Percentiles rank a stretch among this genome's conserved stretches.
Evolutionary conservation across 2,329 filamentous ascomycete species (phyloP).

Genomic region (Chrysoporthe puriensis): DNA sequence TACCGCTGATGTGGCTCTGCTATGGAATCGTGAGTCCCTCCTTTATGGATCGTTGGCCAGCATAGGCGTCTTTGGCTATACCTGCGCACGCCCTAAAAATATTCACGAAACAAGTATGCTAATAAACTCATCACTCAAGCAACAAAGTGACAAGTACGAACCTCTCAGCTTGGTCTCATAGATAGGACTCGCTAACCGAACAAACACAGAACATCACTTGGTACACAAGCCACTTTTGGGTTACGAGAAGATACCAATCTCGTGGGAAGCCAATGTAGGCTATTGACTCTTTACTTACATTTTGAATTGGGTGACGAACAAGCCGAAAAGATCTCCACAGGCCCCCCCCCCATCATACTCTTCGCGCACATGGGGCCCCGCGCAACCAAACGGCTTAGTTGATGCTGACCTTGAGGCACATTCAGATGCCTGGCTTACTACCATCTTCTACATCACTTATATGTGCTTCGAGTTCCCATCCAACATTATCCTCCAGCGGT

Average conservation of each 20-base stretch:
- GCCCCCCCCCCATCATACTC: too few relatives aligned
- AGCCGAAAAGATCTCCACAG: too few relatives aligned
- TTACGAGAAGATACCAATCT: constrained; percentile 37
- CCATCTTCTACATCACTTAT: constrained; percentile 42
- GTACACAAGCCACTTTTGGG: constrained; percentile 45
- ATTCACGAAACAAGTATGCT: not conserved
- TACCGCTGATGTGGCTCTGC: constrained; percentile 52
- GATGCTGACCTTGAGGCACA: not conserved
- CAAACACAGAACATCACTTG: constrained; percentile 38
- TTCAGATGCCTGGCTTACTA: constrained; percentile 35
- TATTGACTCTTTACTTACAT: not conserved
- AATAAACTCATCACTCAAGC: constrained; percentile 28
- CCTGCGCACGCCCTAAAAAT: not conserved
- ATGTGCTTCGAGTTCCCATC: constrained; percentile 39
- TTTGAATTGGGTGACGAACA: not conserved
- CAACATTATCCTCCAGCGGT: constrained; percentile 37
- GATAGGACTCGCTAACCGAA: too few relatives aligned
- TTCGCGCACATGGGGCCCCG: too few relatives aligned
- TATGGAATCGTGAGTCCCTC: constrained; percentile 43
- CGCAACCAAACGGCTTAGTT: too few relatives aligned
- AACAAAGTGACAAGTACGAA: constrained; percentile 49
- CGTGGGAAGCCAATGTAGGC: constrained; percentile 33
- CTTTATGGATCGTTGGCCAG: not conserved
- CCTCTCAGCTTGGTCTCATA: not conserved
- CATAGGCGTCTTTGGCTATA: not conserved